These are phyloP conservation scores for Quercus mongolica DNA, from an alignment of 306 rosid species.

Conservation along the genomic window DNA sequence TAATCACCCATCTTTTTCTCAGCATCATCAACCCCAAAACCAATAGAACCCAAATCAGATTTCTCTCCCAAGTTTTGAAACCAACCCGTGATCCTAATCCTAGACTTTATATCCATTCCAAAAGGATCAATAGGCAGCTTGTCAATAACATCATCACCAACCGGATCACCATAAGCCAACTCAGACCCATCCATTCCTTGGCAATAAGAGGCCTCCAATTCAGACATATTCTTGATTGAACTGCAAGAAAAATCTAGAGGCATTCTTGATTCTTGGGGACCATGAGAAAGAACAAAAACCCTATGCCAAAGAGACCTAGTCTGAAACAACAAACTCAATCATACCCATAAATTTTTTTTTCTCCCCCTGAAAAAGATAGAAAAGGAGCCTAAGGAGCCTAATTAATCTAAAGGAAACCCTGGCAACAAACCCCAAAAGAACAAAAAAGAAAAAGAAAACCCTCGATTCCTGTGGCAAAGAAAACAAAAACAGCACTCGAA, in stretches of 20 bases:
- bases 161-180: conserved; percentile 21
- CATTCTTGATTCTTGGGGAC: conserved; percentile 12
- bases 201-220: conserved; percentile 11
- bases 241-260: conserved; percentile 23
- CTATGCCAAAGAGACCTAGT: conserved; percentile 11
- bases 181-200: conserved; percentile 20
- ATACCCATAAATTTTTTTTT: neutral
- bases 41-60: conserved; percentile 22
- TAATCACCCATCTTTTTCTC: conserved; percentile 21
- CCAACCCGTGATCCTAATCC: conserved; percentile 49
- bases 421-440: neutral
- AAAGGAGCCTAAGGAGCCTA: neutral
- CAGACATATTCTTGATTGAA: conserved; percentile 14
- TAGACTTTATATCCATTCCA: conserved; percentile 50
- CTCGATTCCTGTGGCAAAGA: neutral
- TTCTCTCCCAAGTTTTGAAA: conserved; percentile 35
- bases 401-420: neutral
- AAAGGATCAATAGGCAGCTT: conserved; percentile 69
- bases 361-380: neutral
- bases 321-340: neutral
- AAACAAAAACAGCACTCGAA: neutral
- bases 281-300: conserved; percentile 2
- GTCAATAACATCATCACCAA: conserved; percentile 46
- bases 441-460: neutral
- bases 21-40: conserved; percentile 34